Percentiles rank a stretch among this genome's conserved stretches.
These are phyloP conservation scores for Stemphylium vesicarium DNA, from an alignment of 2,329 filamentous ascomycete species.

Conservation along the genomic window DNA sequence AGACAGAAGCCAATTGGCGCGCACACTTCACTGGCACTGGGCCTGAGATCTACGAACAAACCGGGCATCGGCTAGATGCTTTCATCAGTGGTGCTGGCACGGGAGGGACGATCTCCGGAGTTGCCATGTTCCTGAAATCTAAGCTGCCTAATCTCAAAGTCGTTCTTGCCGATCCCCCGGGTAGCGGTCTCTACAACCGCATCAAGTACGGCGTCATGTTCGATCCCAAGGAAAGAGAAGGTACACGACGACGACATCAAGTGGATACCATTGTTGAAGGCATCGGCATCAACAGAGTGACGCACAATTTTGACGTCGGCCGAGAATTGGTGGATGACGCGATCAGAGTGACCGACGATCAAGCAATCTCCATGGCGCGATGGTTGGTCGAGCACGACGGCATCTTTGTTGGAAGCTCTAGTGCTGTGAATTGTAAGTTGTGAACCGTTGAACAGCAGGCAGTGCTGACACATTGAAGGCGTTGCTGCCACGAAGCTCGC, in stretches of 20 bases:
- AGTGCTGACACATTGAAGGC: constrained; percentile 36
- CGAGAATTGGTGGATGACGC: constrained; percentile 88
- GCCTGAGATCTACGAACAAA: constrained; percentile 86
- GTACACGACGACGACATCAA: constrained; percentile 85
- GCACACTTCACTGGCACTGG: constrained; percentile 85
- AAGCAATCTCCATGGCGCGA: constrained; percentile 91
- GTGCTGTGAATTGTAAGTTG: constrained; percentile 84
- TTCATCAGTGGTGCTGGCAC: constrained; percentile 95
- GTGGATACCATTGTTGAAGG: constrained; percentile 97
- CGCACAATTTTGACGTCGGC: constrained; percentile 88
- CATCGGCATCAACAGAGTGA: constrained; percentile 94
- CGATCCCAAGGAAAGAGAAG: constrained; percentile 84
- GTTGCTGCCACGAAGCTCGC: constrained; percentile 76
- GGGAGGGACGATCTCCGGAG: constrained; percentile 89
- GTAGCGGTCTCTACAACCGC: constrained; percentile 90
- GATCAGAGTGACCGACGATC: constrained; percentile 82
- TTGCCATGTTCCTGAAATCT: constrained; percentile 82
- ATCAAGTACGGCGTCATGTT: constrained; percentile 97
- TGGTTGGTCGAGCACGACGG: constrained; percentile 97
- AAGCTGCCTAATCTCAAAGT: constrained; percentile 68
- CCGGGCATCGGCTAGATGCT: constrained; percentile 75
- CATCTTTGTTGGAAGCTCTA: constrained; percentile 92
- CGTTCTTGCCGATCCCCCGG: constrained; percentile 91
- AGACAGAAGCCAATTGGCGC: constrained; percentile 85
- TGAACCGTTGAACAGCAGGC: constrained; percentile 1